These are phyloP conservation scores for Pogostemon cablin DNA, from an alignment of 257 asterid genomes.

Conservation along the genomic window DNA sequence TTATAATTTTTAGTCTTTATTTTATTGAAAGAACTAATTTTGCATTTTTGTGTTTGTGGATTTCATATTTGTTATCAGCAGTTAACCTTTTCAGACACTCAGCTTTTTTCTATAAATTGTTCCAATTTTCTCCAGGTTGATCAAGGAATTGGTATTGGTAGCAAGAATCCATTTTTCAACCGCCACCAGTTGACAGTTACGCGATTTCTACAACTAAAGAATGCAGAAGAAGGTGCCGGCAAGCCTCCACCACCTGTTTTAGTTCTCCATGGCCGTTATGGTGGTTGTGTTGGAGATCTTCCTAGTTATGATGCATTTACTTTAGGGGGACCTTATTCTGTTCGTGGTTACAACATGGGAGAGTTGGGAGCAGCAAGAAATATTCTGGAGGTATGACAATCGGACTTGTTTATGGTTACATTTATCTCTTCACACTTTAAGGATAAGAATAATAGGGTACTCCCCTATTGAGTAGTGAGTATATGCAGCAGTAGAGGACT, in stretches of 20 bases:
- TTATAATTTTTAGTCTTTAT: neutral
- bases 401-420: neutral
- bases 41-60: conserved; percentile 2
- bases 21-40: neutral
- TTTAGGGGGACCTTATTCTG: conserved; percentile 98
- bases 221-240: conserved; percentile 95
- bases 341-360: conserved; percentile 96
- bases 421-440: neutral
- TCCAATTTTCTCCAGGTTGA: conserved; percentile 63
- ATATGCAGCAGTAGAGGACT: neutral
- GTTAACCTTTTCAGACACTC: neutral
- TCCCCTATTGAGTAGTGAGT: neutral
- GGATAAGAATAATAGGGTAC: too few relatives aligned
- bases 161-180: conserved; percentile 81
- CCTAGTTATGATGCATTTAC: conserved; percentile 96
- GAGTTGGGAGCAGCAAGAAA: conserved; percentile 97
- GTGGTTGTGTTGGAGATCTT: conserved; percentile 98
- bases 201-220: conserved; percentile 69
- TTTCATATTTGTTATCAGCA: neutral
- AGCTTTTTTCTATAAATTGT: neutral
- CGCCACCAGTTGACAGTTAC: conserved; percentile 89
- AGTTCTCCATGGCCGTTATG: conserved; percentile 93
- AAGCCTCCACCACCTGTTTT: conserved; percentile 91
- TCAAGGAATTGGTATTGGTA: conserved; percentile 94
- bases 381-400: conserved; percentile 68